Evolutionary conservation across 1,284 basidiomycete genomes (phyloP).

Genomic region (Leucoagaricus sp.): DNA sequence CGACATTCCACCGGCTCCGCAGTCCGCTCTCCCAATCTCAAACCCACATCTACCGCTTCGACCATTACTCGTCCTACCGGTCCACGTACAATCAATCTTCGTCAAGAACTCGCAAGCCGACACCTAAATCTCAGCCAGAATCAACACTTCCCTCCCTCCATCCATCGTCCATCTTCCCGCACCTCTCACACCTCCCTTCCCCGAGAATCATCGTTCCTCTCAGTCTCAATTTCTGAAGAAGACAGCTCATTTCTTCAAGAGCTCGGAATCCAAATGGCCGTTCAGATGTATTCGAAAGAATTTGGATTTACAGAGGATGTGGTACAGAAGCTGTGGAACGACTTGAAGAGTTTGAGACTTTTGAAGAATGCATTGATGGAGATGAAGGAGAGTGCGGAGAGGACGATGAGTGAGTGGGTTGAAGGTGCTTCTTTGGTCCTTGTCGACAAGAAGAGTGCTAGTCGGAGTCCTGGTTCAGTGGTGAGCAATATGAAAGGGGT

Average conservation of each 20-base stretch:
- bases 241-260: neutral
- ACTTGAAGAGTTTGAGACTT: neutral
- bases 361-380: neutral
- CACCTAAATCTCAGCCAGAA: neutral
- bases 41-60: no score
- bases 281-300: neutral
- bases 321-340: conserved; percentile 4
- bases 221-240: conserved; percentile 10
- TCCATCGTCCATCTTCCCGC: neutral
- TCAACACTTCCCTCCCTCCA: neutral
- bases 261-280: neutral
- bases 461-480: neutral
- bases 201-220: no score
- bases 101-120: conserved; percentile 4
- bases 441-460: neutral
- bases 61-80: neutral
- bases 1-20: conserved; percentile 6
- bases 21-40: neutral
- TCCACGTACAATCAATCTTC: conserved; percentile 9
- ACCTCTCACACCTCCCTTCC: neutral
- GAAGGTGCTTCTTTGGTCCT: neutral
- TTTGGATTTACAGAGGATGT: conserved; percentile 11
- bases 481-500: no score
- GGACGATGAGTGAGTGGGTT: conserved; percentile 1
- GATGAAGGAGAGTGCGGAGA: conserved; percentile 8